Conservation (phyloP, 2,329 filamentous ascomycete genomes). For the Fusarium sp. region DNA sequence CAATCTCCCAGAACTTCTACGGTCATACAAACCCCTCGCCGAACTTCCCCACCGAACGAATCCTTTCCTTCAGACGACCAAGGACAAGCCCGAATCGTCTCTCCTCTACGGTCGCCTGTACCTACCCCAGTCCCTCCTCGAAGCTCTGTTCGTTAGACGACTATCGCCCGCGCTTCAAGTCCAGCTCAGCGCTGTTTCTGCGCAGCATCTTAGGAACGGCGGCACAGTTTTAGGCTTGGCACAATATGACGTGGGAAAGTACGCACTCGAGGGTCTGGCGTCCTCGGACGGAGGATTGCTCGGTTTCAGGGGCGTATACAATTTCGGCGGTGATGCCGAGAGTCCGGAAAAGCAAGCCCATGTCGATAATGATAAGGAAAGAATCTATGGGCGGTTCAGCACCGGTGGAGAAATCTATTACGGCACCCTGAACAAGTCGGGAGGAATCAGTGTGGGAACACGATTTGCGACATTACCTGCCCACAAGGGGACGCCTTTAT, state of each 20-base stretch:
- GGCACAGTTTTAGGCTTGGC: constrained; percentile 78
- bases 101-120: constrained; percentile 83
- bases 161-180: constrained; percentile 82
- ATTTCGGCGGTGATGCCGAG: constrained; percentile 82
- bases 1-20: constrained; percentile 79
- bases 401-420: constrained; percentile 96
- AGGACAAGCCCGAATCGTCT: constrained; percentile 58
- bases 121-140: constrained; percentile 84
- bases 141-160: constrained; percentile 84
- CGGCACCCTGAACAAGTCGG: constrained; percentile 91
- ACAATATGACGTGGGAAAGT: constrained; percentile 87
- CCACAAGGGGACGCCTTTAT: constrained; percentile 88
- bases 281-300: constrained; percentile 92
- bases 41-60: constrained; percentile 60
- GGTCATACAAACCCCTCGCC: constrained; percentile 83
- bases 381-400: constrained; percentile 83
- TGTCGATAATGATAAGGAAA: constrained; percentile 60
- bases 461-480: constrained; percentile 88
- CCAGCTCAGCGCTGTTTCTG: constrained; percentile 82
- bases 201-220: constrained; percentile 76
- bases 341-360: constrained; percentile 34
- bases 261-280: constrained; percentile 88
- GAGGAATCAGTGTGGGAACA: constrained; percentile 87
- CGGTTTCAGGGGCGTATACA: constrained; percentile 90
- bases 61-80: constrained; percentile 36